These are phyloP conservation scores for Lactarius vividus DNA, from an alignment of 768 basidiomycete species.

Conservation along the genomic window DNA sequence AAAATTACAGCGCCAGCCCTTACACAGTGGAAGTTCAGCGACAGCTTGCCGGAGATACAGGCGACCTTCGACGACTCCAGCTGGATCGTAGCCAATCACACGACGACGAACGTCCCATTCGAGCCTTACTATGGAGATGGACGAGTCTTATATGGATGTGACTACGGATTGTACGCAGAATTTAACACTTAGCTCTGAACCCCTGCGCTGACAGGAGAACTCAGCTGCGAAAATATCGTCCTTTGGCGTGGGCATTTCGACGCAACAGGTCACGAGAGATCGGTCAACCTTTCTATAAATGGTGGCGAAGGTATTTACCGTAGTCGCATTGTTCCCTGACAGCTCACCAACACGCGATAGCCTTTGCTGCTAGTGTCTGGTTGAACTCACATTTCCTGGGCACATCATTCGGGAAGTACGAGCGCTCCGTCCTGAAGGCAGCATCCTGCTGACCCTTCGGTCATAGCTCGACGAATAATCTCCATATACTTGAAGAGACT, in stretches of 20 bases:
- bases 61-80: conserved; percentile 53
- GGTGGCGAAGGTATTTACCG: conserved; percentile 61
- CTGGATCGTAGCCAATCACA: conserved; percentile 70
- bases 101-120: conserved; percentile 67
- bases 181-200: background rate
- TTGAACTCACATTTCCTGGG: conserved; percentile 68
- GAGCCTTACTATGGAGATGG: conserved; percentile 74
- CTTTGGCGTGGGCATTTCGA: conserved; percentile 82
- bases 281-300: conserved; percentile 73
- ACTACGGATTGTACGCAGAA: conserved; percentile 69
- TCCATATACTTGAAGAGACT: conserved; percentile 58
- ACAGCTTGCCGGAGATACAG: conserved; percentile 71
- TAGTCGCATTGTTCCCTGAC: conserved; percentile 6
- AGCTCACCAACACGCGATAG: conserved; percentile 35
- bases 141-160: conserved; percentile 78
- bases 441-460: conserved; percentile 1
- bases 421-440: background rate
- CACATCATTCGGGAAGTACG: conserved; percentile 74
- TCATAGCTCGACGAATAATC: conserved; percentile 63
- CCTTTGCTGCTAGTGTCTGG: conserved; percentile 83
- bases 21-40: conserved; percentile 67
- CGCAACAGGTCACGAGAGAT: conserved; percentile 56
- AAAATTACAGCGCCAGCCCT: conserved; percentile 48
- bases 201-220: conserved; percentile 3
- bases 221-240: conserved; percentile 77